Conservation (phyloP, 148 eudicot genomes). For the Drosera capensis region DNA sequence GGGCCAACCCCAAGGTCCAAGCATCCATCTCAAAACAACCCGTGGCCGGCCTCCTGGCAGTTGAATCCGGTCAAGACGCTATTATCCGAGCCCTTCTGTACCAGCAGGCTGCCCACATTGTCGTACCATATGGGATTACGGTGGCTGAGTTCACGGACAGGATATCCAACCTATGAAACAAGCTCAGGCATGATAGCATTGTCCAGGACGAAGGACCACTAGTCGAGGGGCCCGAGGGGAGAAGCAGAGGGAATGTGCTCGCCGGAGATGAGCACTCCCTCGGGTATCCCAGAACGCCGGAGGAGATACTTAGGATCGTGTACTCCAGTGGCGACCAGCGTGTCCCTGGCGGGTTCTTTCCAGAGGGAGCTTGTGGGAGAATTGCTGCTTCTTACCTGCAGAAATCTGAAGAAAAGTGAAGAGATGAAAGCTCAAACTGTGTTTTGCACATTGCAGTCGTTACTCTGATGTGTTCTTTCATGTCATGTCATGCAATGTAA, state of each 20-base stretch:
- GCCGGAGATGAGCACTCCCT: conserved; percentile 41
- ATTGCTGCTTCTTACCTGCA: conserved; percentile 36
- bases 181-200: conserved; percentile 31
- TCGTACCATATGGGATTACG: conserved; percentile 42
- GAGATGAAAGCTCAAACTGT: too few species aligned
- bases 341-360: conserved; percentile 58
- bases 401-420: too few species aligned
- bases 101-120: conserved; percentile 24
- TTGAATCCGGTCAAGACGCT: conserved; percentile 90
- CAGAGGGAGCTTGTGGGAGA: conserved; percentile 50
- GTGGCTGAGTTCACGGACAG: conserved; percentile 58
- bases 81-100: conserved; percentile 55
- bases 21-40: conserved; percentile 42
- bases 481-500: too few species aligned
- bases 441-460: too few species aligned
- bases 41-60: conserved; percentile 68
- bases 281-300: conserved; percentile 50
- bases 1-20: conserved; percentile 46
- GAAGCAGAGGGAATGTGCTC: conserved; percentile 40
- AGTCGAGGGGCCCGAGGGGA: conserved; percentile 36
- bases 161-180: conserved; percentile 48
- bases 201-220: conserved; percentile 54
- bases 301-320: conserved; percentile 59
- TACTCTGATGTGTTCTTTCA: too few species aligned
- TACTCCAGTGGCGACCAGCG: conserved; percentile 42